These are phyloP conservation scores for Neonectria magnoliae DNA, from an alignment of 2,329 filamentous ascomycete species.

Conservation along the genomic window DNA sequence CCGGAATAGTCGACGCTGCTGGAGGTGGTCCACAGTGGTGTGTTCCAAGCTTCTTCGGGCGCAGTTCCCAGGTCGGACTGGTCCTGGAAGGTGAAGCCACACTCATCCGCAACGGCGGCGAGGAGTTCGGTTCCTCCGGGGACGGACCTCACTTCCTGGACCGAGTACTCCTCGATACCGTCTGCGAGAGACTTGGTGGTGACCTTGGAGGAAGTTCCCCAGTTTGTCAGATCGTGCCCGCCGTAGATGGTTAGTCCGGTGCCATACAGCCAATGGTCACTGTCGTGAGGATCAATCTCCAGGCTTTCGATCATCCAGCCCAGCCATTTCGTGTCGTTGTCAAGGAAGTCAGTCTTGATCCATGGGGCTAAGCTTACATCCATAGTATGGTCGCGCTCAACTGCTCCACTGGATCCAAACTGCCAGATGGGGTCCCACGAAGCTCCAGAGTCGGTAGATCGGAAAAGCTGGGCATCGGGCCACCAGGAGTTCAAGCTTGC, in stretches of 20 bases:
- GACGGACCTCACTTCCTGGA: slow-evolving; percentile 59
- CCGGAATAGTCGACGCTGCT: slow-evolving; percentile 61
- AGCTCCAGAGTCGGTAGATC: slow-evolving; percentile 63
- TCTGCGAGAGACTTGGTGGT: slow-evolving; percentile 61
- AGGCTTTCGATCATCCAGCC: slow-evolving; percentile 71
- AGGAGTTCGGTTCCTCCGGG: slow-evolving; percentile 62
- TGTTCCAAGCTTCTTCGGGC: slow-evolving; percentile 57
- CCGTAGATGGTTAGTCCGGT: slow-evolving; percentile 66
- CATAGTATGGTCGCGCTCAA: slow-evolving; percentile 58
- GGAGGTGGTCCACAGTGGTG: slow-evolving; percentile 57
- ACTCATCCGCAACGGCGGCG: slow-evolving; percentile 61
- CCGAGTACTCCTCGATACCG: slow-evolving; percentile 64
- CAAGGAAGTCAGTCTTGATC: slow-evolving; percentile 61
- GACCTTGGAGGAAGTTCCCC: slow-evolving; percentile 61
- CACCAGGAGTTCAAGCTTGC: slow-evolving; percentile 68
- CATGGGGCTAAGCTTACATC: slow-evolving; percentile 62
- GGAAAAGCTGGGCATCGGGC: slow-evolving; percentile 66
- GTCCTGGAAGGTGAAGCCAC: slow-evolving; percentile 60
- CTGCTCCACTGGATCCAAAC: slow-evolving; percentile 53
- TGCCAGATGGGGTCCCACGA: slow-evolving; percentile 66
- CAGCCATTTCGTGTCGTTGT: slow-evolving; percentile 58
- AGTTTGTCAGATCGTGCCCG: slow-evolving; percentile 64
- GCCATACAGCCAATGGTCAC: slow-evolving; percentile 69
- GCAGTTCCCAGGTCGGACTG: slow-evolving; percentile 51
- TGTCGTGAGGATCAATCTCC: slow-evolving; percentile 67